These are phyloP conservation scores for Monilinia vaccinii-corymbosi DNA, from an alignment of 2,329 filamentous ascomycete genomes.

Conservation along the genomic window DNA sequence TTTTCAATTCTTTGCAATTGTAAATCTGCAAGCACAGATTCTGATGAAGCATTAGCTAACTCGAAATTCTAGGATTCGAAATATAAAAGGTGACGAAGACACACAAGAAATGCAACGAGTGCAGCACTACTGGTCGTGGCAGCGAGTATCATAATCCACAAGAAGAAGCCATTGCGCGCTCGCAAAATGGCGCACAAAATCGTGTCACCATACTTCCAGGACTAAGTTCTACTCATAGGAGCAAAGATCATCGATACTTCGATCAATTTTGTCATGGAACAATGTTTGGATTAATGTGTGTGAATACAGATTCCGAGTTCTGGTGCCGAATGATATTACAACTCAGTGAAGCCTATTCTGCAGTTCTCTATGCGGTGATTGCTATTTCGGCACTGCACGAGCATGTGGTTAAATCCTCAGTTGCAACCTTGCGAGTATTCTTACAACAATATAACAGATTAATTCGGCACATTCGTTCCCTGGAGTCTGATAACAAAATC, in stretches of 20 bases:
- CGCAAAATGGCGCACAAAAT: not conserved
- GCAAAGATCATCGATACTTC: constrained; percentile 14
- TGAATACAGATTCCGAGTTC: constrained; percentile 13
- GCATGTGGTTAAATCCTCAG: not conserved
- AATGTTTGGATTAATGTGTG: constrained; percentile 10
- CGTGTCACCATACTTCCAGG: not conserved
- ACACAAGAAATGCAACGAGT: constrained; percentile 15
- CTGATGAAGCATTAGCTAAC: not conserved
- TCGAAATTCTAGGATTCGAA: constrained; percentile 6
- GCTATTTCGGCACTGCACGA: constrained; percentile 13
- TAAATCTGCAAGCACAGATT: not conserved
- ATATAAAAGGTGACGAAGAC: constrained; percentile 19
- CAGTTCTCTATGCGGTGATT: constrained; percentile 15
- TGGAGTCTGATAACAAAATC: not conserved
- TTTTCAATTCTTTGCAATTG: constrained; percentile 18
- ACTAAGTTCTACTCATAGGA: constrained; percentile 2
- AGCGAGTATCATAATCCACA: constrained; percentile 12
- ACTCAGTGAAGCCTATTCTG: constrained; percentile 12
- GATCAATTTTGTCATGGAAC: constrained; percentile 13
- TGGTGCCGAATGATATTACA: constrained; percentile 14
- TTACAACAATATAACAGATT: constrained; percentile 8
- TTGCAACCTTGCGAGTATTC: not conserved
- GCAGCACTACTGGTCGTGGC: constrained; percentile 9
- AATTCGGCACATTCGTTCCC: constrained; percentile 9
- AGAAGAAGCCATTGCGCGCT: not conserved